Evolutionary conservation across 768 basidiomycete species (phyloP), one percentile per base, ranked within the genome.

Genomic region (Xanthoconium purpureum): DNA sequence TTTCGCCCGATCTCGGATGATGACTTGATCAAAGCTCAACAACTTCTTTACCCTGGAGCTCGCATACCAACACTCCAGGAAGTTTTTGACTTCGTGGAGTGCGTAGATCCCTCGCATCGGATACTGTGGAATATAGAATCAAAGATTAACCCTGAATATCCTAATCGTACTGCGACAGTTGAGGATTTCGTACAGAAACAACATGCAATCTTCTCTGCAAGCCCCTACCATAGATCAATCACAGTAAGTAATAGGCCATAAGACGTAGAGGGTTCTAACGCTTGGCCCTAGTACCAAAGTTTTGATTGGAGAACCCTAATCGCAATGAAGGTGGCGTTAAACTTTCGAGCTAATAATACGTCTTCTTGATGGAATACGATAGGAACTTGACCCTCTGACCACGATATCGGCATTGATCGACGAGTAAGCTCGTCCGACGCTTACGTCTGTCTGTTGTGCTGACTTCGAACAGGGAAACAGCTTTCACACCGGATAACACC

Each of bases 301-400:
- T 90, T 91, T 62, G 86, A 90, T 67, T 92, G 91, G 90, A 77
- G 89, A 62, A 85, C 88, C 14, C 67, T 92, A 14, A 68, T 88
- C 47, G 78, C 73, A 24, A 90, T 91, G 86, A 88, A 87, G 79
- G 84, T 80, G 59, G 47, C 29, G 17, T 14, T 8, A 29, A 29
- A 29, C 36, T 30, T 38, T 4, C 24, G 18, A 33, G 20, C 30
- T n/a, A 45, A 56, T 48, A 32, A n/a, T 28, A 37, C 14, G 7
- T 35, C 37, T 61, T n/a, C 35, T 50, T 30, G 24, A 52, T 30
- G 45, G 10, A 38, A 36, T 58, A 42, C 55, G 44, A 63, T 69
- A 84, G 83, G 66, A 76, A 60, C 70, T 83, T n/a, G 83, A 89
- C 60, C 78, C 83, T 9, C 66, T 61, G 17, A 75, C 91, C 29